Conservation (phyloP, 805 yeast genomes). For the Spathaspora gorwiae region DNA sequence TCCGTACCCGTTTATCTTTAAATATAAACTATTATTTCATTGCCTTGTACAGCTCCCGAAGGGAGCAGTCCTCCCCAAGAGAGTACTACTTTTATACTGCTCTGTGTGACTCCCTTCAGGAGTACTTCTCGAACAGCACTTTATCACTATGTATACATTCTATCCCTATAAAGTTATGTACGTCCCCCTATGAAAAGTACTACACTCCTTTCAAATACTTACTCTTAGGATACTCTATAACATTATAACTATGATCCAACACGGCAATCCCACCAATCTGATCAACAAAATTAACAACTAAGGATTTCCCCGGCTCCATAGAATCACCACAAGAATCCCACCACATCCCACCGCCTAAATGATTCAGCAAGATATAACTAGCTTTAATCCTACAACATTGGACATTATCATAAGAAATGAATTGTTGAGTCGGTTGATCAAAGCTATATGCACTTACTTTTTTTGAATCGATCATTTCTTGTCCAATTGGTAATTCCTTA, state of each 20-base stretch:
- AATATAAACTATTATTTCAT: no score
- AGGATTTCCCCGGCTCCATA: slow-evolving; percentile 23
- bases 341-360: slow-evolving; percentile 84
- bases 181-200: neutral
- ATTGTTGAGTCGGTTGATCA: slow-evolving; percentile 26
- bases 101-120: no score
- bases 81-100: no score
- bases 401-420: slow-evolving; percentile 66
- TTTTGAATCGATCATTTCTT: slow-evolving; percentile 43
- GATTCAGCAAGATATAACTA: slow-evolving; percentile 41
- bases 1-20: no score
- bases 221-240: slow-evolving; percentile 11
- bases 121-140: no score
- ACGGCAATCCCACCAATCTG: slow-evolving; percentile 23
- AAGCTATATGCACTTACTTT: slow-evolving; percentile 52
- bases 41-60: no score
- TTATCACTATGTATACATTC: no score
- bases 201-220: slow-evolving; percentile 9
- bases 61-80: no score
- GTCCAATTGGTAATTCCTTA: slow-evolving; percentile 47
- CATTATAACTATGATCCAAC: slow-evolving; percentile 14
- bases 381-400: slow-evolving; percentile 56
- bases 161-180: no score
- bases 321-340: slow-evolving; percentile 90
- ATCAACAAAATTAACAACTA: slow-evolving; percentile 44